These are phyloP conservation scores for Dictyophora rubrovolvata DNA, from an alignment of 768 basidiomycete genomes.

Conservation along the genomic window DNA sequence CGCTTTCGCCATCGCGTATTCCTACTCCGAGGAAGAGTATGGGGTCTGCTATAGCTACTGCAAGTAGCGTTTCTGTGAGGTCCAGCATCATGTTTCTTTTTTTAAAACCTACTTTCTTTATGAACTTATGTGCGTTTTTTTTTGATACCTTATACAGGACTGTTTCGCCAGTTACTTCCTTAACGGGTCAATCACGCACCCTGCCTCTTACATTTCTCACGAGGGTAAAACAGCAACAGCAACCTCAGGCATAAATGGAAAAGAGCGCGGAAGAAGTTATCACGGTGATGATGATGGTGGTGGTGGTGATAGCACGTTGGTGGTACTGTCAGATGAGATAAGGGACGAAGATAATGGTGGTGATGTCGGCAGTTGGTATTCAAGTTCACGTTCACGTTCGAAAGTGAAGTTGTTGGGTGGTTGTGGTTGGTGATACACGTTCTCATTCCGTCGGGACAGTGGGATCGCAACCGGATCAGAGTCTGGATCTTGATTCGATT, in stretches of 20 bases:
- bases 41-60: not conserved
- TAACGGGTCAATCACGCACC: not conserved
- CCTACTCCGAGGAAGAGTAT: not conserved
- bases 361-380: too few relatives aligned
- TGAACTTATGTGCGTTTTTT: not conserved
- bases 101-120: not conserved
- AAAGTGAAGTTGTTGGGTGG: too few relatives aligned
- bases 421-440: too few relatives aligned
- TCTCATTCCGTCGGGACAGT: too few relatives aligned
- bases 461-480: too few relatives aligned
- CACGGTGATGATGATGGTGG: not conserved
- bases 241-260: not conserved
- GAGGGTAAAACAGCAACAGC: not conserved
- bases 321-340: too few relatives aligned
- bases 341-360: too few relatives aligned
- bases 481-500: too few relatives aligned
- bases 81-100: conserved; percentile 3
- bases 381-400: too few relatives aligned
- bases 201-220: not conserved
- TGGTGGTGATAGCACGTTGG: not conserved
- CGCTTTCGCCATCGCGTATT: not conserved
- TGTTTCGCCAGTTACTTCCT: not conserved
- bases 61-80: conserved; percentile 6
- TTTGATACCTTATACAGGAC: not conserved
- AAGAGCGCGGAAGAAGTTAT: not conserved